phyloP scores from a whole-genome alignment of 208 protist species.

The Leishmania tarentolae region DNA sequence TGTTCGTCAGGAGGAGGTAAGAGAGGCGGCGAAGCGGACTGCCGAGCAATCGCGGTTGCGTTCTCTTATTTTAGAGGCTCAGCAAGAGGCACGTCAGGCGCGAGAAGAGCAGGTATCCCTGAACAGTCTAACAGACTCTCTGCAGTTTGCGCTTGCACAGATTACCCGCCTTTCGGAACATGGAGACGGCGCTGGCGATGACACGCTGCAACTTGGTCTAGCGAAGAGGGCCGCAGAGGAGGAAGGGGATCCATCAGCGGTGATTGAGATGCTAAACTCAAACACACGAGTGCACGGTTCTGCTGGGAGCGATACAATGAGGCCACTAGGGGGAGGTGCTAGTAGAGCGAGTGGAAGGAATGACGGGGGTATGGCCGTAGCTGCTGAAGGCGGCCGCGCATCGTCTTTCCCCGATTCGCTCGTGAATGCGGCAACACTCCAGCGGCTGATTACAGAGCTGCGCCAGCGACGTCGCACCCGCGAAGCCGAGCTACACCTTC shows the following conservation, averaged over 20 bases:
- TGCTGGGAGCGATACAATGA: background rate
- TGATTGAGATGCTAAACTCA: background rate
- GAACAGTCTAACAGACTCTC: conserved; percentile 9
- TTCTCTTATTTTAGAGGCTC: conserved; percentile 6
- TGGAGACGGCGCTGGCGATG: background rate
- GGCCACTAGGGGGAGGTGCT: background rate
- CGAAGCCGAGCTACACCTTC: conserved; percentile 4
- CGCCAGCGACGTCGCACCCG: conserved; percentile 6
- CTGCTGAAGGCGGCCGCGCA: background rate
- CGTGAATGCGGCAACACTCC: conserved; percentile 8
- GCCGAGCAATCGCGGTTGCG: conserved; percentile 9
- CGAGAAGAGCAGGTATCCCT: conserved; percentile 1
- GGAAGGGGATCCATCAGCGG: background rate
- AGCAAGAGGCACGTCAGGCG: conserved; percentile 2
- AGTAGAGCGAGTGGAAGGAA: no score
- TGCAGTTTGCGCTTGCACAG: conserved; percentile 7
- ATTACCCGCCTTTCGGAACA: background rate
- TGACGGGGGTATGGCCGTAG: background rate
- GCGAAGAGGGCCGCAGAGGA: background rate
- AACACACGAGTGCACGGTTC: conserved; percentile 11
- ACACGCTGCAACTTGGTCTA: background rate
- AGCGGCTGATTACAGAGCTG: conserved; percentile 18
- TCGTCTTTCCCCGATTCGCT: background rate
- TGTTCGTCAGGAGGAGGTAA: background rate
- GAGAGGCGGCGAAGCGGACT: background rate